These are phyloP conservation scores for Alternaria sp. DNA, from an alignment of 2,329 filamentous ascomycete genomes.

Conservation along the genomic window DNA sequence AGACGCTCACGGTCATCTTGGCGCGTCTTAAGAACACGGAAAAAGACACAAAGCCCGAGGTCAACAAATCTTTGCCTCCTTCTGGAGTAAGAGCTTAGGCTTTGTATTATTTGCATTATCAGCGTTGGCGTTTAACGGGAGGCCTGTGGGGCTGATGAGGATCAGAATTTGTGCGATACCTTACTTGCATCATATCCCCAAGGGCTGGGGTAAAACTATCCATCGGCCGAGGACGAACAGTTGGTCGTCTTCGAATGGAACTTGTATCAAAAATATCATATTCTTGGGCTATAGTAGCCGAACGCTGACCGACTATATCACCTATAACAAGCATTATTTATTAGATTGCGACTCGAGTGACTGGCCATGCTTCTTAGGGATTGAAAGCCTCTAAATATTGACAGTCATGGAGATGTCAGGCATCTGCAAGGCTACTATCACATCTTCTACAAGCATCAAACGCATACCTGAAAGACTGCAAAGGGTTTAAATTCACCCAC, in stretches of 20 bases:
- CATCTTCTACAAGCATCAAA: conserved; percentile 28
- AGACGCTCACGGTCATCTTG: conserved; percentile 53
- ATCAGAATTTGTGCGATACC: conserved; percentile 7
- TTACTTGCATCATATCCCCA: conserved; percentile 28
- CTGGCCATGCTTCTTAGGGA: neutral
- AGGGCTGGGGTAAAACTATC: conserved; percentile 28
- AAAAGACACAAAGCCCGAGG: conserved; percentile 32
- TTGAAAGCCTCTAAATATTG: neutral
- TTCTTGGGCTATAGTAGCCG: neutral
- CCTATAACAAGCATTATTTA: neutral
- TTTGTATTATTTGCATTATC: conserved; percentile 18
- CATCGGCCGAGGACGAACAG: neutral
- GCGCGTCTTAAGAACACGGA: conserved; percentile 44
- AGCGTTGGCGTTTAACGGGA: conserved; percentile 31
- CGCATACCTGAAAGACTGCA: conserved; percentile 22
- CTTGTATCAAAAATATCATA: conserved; percentile 6
- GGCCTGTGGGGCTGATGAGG: neutral
- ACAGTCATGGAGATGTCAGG: neutral
- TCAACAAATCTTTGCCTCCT: conserved; percentile 14
- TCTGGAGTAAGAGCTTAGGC: conserved; percentile 3
- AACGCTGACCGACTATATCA: neutral
- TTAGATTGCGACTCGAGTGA: neutral
- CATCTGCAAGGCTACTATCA: neutral
- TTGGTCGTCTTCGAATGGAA: neutral
- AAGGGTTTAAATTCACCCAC: conserved; percentile 27